Evolutionary conservation across 1,284 basidiomycete genomes (phyloP), one percentile per base, ranked within the genome.

Genomic region (Leccinum huronense): DNA sequence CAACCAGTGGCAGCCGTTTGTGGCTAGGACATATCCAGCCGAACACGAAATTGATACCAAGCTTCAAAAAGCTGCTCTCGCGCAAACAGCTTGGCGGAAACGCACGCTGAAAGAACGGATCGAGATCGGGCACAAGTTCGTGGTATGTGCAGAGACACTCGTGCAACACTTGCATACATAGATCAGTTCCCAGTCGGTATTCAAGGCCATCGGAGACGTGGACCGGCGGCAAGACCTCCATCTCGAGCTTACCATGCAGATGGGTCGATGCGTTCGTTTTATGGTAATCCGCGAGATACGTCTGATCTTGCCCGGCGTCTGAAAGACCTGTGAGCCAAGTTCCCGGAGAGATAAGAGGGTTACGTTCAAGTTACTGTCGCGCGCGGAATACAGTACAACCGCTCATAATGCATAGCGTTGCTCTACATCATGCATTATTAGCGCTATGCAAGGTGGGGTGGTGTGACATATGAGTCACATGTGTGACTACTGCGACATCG

Each of bases 291-390:
- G 3, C 34, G 31, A 36, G 11, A 62, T 58, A 3, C 40, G 6
- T 27, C 53, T 66, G 63, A 63, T 58, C 36, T 4, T 2, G 11
- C 2, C 14, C 23, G n/a, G n/a, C n/a, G 19, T 33, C 34, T 36
- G 19, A 27, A 67, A 94, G 95, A 58, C 95, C 95, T 0, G 83
- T 94, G 48, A 84, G 86, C 0, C 91, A 94, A 75, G 81, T 82
- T 51, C 78, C 86, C 34, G 92, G 93, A 7, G 96, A 98, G 77
- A 81, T 97, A 59, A 83, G 84, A 57, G 94, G 94, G n/a, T n/a
- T n/a, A n/a, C n/a, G n/a, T n/a, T n/a, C n/a, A n/a, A n/a, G n/a
- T n/a, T n/a, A 1, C 76, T 96, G 30, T 90, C 92, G 63, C 86
- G 95, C 53, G 90, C 93, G 10, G 81, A 86, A 57, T 93, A 96